These are phyloP conservation scores for Spergularia azorica DNA, from an alignment of 179 eudicot species.

Conservation along the genomic window DNA sequence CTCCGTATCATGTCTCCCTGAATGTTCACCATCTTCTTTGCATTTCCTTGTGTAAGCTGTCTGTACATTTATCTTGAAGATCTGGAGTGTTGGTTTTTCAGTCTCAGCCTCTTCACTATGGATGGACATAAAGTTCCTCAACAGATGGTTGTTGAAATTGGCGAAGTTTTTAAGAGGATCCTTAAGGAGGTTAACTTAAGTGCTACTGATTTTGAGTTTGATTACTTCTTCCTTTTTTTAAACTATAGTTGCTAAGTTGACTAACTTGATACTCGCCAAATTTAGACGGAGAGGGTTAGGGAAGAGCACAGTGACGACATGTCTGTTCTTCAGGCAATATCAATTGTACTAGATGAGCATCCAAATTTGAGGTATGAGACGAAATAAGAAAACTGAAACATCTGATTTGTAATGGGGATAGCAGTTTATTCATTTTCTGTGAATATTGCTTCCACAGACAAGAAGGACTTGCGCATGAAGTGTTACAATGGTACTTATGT, in stretches of 20 bases:
- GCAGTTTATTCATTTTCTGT: slow-evolving; percentile 1
- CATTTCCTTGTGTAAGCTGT: slow-evolving; percentile 6
- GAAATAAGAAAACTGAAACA: slow-evolving; percentile 1
- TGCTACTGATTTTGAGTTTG: background rate
- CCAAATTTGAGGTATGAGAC: slow-evolving; percentile 74
- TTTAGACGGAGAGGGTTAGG: slow-evolving; percentile 85
- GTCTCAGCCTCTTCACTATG: slow-evolving; percentile 71
- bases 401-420: background rate
- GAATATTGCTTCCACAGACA: slow-evolving; percentile 46
- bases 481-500: slow-evolving; percentile 92
- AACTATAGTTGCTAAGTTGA: slow-evolving; percentile 1
- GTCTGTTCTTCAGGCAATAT: slow-evolving; percentile 86
- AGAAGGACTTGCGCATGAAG: slow-evolving; percentile 89
- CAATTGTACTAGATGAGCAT: slow-evolving; percentile 76
- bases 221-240: background rate
- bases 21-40: background rate
- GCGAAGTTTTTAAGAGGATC: slow-evolving; percentile 68
- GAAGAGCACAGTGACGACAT: slow-evolving; percentile 67
- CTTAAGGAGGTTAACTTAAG: slow-evolving; percentile 64
- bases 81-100: slow-evolving; percentile 41
- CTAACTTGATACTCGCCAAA: slow-evolving; percentile 18
- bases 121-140: slow-evolving; percentile 84
- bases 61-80: slow-evolving; percentile 25
- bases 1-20: background rate
- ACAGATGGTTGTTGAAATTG: slow-evolving; percentile 79